These are phyloP conservation scores for Cutaneotrichosporon cavernicola DNA, from an alignment of 1,284 basidiomycete species.

Conservation along the genomic window DNA sequence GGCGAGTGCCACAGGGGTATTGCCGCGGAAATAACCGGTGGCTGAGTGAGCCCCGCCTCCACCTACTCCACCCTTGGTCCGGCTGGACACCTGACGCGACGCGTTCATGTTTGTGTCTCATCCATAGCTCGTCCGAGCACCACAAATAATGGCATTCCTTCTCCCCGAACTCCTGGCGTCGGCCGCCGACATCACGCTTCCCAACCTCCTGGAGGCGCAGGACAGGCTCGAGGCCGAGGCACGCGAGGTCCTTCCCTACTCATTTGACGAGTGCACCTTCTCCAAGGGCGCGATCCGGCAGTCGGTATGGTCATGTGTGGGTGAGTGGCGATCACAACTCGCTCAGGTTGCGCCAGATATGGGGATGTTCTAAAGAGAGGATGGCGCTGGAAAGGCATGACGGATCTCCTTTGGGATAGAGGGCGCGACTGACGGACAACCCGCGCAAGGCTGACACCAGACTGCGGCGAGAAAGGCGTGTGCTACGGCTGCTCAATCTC, in stretches of 20 bases:
- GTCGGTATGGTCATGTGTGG: slow-evolving; percentile 49
- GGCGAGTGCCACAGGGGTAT: slow-evolving; percentile 9
- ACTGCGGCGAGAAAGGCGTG: slow-evolving; percentile 42
- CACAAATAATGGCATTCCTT: not conserved
- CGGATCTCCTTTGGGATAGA: not conserved
- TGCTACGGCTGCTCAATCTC: slow-evolving; percentile 53
- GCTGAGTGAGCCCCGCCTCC: not conserved
- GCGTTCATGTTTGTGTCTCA: not conserved
- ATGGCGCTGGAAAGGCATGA: not conserved
- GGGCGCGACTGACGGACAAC: not conserved
- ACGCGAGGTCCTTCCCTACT: slow-evolving; percentile 46
- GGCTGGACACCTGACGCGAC: not conserved
- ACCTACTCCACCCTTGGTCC: not conserved
- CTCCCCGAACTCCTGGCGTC: slow-evolving; percentile 13
- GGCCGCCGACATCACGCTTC: slow-evolving; percentile 44
- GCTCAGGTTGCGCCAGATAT: too few species aligned
- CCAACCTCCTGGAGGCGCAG: slow-evolving; percentile 40
- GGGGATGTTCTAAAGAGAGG: too few species aligned
- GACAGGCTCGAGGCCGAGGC: slow-evolving; percentile 47
- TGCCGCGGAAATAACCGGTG: not conserved
- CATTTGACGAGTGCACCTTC: slow-evolving; percentile 50
- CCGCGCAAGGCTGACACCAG: slow-evolving; percentile 22
- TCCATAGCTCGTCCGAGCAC: not conserved
- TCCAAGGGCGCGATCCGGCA: slow-evolving; percentile 45
- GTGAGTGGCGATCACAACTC: slow-evolving; percentile 24